phyloP scores from a whole-genome alignment of 345 rosid species.

The Brassica cretica region DNA sequence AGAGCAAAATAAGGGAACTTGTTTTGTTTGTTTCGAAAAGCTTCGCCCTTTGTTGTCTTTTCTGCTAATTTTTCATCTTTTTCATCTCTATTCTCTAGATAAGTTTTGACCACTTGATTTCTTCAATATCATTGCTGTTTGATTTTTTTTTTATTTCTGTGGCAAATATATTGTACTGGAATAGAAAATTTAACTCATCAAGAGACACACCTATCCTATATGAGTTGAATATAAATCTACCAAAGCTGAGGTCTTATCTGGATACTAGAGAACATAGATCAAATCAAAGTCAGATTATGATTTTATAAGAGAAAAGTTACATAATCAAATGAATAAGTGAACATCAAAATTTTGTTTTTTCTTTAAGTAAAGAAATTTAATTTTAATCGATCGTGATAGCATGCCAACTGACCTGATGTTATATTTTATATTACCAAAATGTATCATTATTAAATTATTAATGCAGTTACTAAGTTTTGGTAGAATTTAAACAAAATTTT shows the following conservation, averaged over 20 bases:
- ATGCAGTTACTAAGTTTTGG: not conserved
- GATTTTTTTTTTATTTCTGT: not conserved
- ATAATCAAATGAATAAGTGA: not conserved
- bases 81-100: slow-evolving; percentile 16
- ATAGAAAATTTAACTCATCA: not conserved
- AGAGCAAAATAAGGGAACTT: slow-evolving; percentile 25
- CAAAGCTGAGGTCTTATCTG: not conserved
- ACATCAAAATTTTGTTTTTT: not conserved
- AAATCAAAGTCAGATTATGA: not conserved
- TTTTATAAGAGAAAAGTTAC: not conserved
- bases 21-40: slow-evolving; percentile 37
- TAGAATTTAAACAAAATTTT: too few relatives aligned
- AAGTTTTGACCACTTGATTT: slow-evolving; percentile 36
- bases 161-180: not conserved
- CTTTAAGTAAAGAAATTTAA: too few relatives aligned
- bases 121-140: not conserved
- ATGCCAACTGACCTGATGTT: not conserved
- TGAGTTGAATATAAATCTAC: not conserved
- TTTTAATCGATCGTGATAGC: not conserved
- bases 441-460: not conserved
- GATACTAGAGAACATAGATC: not conserved
- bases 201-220: not conserved
- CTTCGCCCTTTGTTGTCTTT: slow-evolving; percentile 17
- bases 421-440: too few relatives aligned
- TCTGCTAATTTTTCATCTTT: not conserved